Evolutionary conservation across 257 asterid species (phyloP), one percentile per base, ranked within the genome.

Genomic region (Solanum bukasovii): DNA sequence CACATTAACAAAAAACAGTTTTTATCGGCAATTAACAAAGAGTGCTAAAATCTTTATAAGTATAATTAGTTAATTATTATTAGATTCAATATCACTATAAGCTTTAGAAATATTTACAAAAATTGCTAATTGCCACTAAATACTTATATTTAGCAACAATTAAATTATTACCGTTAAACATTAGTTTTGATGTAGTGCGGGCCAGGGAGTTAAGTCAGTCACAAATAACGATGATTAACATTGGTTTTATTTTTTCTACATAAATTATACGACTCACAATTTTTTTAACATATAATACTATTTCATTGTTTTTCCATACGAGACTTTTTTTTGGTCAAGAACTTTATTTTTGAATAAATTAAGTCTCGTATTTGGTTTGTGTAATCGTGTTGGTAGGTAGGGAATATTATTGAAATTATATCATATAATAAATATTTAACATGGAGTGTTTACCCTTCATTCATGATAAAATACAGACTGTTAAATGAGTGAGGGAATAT

Each of bases 51-150:
- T 20, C 1, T 20, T 20, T 7, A 59, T 59, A 2, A 2, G 0
- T 56, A 20, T 56, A 20, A 59, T 21, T 59, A 21, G 25, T 20
- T 59, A 59, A 59, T 8, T 59, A 0, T 59, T 20, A 59, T 59
- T 59, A 18, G 11, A 56, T 20, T 0, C 5, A 56, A 59, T 20
- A 59, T 20, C 9, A 59, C 2, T 20, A 3, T 59, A 7, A 3
- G 1, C 0, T 59, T 59, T 3, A 59, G 0, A 0, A 20, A 59
- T 18, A 3, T 59, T 59, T 2, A 8, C 0, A 20, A 59, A 56
- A 6, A 59, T 0, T 20, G 0, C 0, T 59, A 8, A 59, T 52
- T 52, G 0, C 0, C 9, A 6, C 0, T 52, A 52, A 52, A 52
- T 6, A 52, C 1, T 0, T 18, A 52, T 52, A 52, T 52, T 16